These are phyloP conservation scores for Cryptosporidium canis DNA, from an alignment of 169 alveolate species.

Conservation along the genomic window DNA sequence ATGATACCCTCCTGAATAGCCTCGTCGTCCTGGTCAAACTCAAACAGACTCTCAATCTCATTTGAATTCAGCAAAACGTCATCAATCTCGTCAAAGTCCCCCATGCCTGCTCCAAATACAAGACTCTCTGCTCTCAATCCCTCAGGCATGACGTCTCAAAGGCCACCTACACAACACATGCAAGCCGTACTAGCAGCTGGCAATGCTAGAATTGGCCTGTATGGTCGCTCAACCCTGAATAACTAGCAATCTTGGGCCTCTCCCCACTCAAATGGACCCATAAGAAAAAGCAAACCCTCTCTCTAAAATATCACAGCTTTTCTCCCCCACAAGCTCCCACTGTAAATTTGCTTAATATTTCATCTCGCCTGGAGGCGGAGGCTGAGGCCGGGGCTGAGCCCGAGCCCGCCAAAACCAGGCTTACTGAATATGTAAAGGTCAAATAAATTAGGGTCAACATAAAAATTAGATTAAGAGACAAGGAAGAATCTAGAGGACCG, in stretches of 20 bases:
- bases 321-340: too few relatives aligned
- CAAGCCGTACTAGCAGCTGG: neutral
- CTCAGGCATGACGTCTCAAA: neutral
- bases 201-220: neutral
- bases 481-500: too few relatives aligned
- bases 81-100: conserved; percentile 13
- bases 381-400: too few relatives aligned
- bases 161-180: neutral
- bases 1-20: neutral
- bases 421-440: neutral
- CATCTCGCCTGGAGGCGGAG: neutral
- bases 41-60: conserved; percentile 45
- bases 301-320: too few relatives aligned
- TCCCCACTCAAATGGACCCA: neutral
- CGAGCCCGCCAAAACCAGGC: conserved; percentile 1
- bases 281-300: too few relatives aligned
- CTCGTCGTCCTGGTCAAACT: neutral
- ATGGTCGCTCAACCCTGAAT: neutral
- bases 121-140: neutral
- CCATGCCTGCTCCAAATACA: neutral
- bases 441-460: neutral
- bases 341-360: neutral
- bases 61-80: conserved; percentile 59
- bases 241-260: neutral
- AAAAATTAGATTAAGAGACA: neutral